These are phyloP conservation scores for Alternaria arbusti DNA, from an alignment of 2,329 filamentous ascomycete genomes.

Conservation along the genomic window DNA sequence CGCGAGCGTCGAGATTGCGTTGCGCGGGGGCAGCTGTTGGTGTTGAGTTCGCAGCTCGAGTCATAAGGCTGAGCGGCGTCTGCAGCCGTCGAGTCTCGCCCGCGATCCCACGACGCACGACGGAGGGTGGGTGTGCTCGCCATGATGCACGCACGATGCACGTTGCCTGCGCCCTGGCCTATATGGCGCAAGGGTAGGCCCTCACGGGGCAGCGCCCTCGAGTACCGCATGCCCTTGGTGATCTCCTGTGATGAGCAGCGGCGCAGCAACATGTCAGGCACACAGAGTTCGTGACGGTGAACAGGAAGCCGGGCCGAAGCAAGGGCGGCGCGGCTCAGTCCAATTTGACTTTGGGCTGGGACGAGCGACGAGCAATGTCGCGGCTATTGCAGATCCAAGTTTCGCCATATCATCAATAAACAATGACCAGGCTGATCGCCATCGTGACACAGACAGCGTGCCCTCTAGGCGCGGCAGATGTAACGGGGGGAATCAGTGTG, in stretches of 20 bases:
- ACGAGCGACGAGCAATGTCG: not conserved
- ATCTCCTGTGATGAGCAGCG: conserved; percentile 18
- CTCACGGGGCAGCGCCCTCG: conserved; percentile 28
- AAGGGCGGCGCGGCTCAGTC: conserved; percentile 17
- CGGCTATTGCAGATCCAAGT: not conserved
- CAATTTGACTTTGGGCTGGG: conserved; percentile 10
- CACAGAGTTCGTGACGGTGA: conserved; percentile 22
- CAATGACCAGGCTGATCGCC: conserved; percentile 7
- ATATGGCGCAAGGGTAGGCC: conserved; percentile 22
- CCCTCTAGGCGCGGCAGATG: conserved; percentile 25
- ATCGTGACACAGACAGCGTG: conserved; percentile 30
- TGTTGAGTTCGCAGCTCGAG: conserved; percentile 25
- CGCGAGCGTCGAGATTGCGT: conserved; percentile 7
- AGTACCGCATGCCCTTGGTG: conserved; percentile 20
- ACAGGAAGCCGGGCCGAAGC: conserved; percentile 40
- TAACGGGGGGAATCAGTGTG: conserved; percentile 11
- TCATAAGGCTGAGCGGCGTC: conserved; percentile 42
- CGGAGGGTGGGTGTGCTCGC: conserved; percentile 21
- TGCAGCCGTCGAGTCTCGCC: conserved; percentile 31
- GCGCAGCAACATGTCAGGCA: conserved; percentile 26
- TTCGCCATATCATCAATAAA: conserved; percentile 18
- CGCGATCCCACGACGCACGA: conserved; percentile 25
- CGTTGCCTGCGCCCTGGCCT: conserved; percentile 15
- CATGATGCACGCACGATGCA: conserved; percentile 17
- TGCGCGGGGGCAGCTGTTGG: conserved; percentile 9